Conservation (phyloP, 73 alveolate species). For the Tetrahymena elliotti region DNA sequence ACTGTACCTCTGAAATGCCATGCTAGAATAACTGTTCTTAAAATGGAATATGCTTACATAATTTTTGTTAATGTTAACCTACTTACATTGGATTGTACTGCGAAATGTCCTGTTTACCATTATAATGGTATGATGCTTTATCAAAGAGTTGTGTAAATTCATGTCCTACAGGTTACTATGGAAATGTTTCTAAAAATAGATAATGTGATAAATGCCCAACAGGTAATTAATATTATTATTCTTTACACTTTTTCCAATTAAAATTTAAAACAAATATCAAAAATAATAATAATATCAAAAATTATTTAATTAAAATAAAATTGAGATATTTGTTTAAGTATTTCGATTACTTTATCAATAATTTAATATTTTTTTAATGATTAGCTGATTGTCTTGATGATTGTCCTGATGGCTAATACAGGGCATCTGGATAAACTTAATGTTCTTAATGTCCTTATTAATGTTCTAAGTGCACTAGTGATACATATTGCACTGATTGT, state of each 20-base stretch:
- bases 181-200: neutral
- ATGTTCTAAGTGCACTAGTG: neutral
- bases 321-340: too few species aligned
- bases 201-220: neutral
- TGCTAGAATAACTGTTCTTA: neutral
- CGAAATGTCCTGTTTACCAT: neutral
- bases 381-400: neutral
- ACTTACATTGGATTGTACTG: neutral
- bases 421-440: neutral
- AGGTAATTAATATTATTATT: neutral
- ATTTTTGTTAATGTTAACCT: neutral
- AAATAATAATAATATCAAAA: too few species aligned
- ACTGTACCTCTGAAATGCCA: neutral
- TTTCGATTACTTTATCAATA: too few species aligned
- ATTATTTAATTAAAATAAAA: too few species aligned
- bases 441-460: neutral
- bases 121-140: neutral
- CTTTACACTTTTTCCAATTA: too few species aligned
- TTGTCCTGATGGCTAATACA: neutral
- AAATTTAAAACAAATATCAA: too few species aligned
- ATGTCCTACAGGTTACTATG: neutral
- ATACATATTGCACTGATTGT: neutral
- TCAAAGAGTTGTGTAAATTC: neutral
- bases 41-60: neutral
- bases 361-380: too few species aligned